Evolutionary conservation across 768 basidiomycete species (phyloP), one percentile per base, ranked within the genome.

Genomic region (Pleurotus platypus): DNA sequence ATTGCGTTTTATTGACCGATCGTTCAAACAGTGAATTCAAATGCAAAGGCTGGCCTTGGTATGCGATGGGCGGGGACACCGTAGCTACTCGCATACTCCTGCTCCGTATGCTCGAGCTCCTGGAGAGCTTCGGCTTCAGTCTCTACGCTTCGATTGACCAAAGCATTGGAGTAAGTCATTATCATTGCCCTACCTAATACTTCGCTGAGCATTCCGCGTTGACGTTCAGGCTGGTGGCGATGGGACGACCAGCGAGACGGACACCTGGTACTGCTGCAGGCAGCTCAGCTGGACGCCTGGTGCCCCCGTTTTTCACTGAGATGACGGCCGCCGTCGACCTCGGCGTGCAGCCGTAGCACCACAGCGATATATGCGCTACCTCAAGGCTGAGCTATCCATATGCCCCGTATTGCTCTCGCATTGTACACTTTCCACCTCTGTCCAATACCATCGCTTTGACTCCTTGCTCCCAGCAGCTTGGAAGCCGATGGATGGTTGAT

Each of bases 111-210:
- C 30, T 56, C 26, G 43, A 56, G 24, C 20, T 56, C 24, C 43
- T 56, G 16, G 55, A 56, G 37, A 46, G 16, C 24, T 46, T 30
- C 40, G 55, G 55, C 13, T 56, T 45, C 42, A 56, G 55, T 13
- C n/a, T 56, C 15, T 56, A 56, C 26, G 55, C 55, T 2, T 56
- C 55, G 20, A 46, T 56, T 35, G 55, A 56, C 20, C 55, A 56
- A 30, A 56, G 24, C 15, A 46, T 22, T 1, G 42, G 43, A 35
- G 50, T 53, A 38, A 38, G 50, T 53, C 6, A 11, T 15, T 9
- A 8, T 24, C 16, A 18, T 13, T 48, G 16, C 6, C 38, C 26
- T 30, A 12, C 26, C 12, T 35, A 15, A 11, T 40, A 37, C 30
- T 30, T 15, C 13, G 20, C 38, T 26, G n/a, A 37, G n/a, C 48